Base-by-base conservation (phyloP, 192 early-diverging fungal genomes). In the Linnemannia hyalina region DNA sequence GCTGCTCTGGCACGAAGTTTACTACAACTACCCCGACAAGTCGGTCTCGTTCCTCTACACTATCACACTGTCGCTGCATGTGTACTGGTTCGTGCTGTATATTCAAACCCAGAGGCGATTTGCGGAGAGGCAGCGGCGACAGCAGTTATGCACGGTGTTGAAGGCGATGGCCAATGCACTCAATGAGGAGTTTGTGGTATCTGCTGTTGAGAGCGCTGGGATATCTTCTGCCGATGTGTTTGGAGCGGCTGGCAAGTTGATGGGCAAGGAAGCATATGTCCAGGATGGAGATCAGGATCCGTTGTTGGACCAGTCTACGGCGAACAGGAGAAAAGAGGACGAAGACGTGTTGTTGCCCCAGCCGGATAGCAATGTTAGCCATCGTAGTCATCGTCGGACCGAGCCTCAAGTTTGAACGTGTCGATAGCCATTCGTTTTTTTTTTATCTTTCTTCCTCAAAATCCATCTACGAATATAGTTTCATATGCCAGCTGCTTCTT, bases 11-110 rank as follows among this genome's bases (percentile, higher is more conserved):
- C 84, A 86, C 74, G 84, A 86, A 42, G 47, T 86, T 68, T 86
- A 47, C 35, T 86, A 70, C 72, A 86, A 86, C 44, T 86, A 86
- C 57, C 84, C 84, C 0, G 84, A 86, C 76, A 86, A 86, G 57
- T 81, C 84, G 0, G 84, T 86, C 63, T 47, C 84, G 8, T 42
- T 86, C 71, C 44, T 86, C 29, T 86, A 81, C 44, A 81, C 84
- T n/a, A 78, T 86, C 29, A 86, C 84, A 1, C 15, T 86, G 23
- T 68, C 76, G 8, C 57, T 86, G 0, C 84, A 86, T 54, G 36
- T 86, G 4, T 86, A 86, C 76, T 86, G 84, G 84, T 86, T 86
- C 32, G 72, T 75, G 38, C 60, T 86, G 26, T 86, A 86, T 42
- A 73, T 81, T 73, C 70, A 81, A 38, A 77, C 79, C 1, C 84